Percentiles rank a stretch among this genome's conserved stretches.
Conservation (phyloP, 176 grass and related monocot genomes). For the Urochloa ruziziensis region DNA sequence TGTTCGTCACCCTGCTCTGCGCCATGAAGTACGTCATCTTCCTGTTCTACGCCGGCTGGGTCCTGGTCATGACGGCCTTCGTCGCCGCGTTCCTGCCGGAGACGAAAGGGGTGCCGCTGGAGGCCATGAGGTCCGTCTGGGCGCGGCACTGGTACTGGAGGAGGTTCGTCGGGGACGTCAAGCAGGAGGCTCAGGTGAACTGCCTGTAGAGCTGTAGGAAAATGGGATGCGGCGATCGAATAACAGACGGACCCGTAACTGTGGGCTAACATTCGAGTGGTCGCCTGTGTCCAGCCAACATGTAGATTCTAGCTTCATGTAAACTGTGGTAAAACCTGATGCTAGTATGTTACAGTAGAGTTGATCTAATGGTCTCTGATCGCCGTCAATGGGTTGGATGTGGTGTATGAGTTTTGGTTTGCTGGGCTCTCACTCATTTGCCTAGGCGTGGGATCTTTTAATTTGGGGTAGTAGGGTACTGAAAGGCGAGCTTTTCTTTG, state of each 20-base stretch:
- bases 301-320: not conserved
- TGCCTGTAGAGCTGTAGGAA: not conserved
- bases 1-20: constrained; percentile 62
- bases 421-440: too few relatives aligned
- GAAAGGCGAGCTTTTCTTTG: too few relatives aligned
- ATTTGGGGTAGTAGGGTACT: too few relatives aligned
- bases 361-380: too few relatives aligned
- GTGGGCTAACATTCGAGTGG: not conserved
- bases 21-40: constrained; percentile 37
- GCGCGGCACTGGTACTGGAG: constrained; percentile 63
- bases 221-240: not conserved
- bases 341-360: too few relatives aligned
- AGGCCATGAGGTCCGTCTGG: constrained; percentile 48
- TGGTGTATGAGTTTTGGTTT: too few relatives aligned
- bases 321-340: too few relatives aligned
- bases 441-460: too few relatives aligned
- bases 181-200: constrained; percentile 16
- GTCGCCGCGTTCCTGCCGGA: constrained; percentile 65
- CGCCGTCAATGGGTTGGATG: too few relatives aligned
- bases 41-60: constrained; percentile 58
- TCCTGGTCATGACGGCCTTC: constrained; percentile 65
- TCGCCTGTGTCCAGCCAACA: not conserved
- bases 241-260: not conserved
- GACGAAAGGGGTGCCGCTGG: constrained; percentile 73
- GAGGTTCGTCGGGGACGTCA: constrained; percentile 36